Conservation (phyloP, 1,284 basidiomycete species). For the Boletellus sp. region DNA sequence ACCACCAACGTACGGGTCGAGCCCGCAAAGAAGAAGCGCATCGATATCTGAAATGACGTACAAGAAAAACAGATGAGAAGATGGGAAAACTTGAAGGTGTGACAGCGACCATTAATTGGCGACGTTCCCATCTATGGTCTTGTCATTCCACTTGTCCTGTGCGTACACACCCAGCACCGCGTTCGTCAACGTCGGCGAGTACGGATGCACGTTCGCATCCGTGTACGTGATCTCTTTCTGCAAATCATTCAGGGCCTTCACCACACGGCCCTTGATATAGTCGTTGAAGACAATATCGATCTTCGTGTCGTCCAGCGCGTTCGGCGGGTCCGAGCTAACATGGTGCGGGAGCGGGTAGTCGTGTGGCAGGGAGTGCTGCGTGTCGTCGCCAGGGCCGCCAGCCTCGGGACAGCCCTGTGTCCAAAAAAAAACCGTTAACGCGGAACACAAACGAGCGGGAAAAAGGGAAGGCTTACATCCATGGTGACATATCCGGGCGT, state of each 20-base stretch:
- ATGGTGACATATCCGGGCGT: conserved; percentile 71
- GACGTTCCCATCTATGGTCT: too few relatives aligned
- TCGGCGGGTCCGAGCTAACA: conserved; percentile 54
- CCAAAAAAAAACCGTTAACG: too few relatives aligned
- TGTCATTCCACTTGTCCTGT: conserved; percentile 51
- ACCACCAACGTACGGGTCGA: too few relatives aligned
- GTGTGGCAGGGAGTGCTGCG: conserved; percentile 53
- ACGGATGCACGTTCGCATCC: conserved; percentile 45
- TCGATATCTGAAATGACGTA: too few relatives aligned
- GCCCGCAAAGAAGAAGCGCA: too few relatives aligned
- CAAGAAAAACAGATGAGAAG: too few relatives aligned
- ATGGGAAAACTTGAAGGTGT: too few relatives aligned
- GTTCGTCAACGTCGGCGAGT: conserved; percentile 49
- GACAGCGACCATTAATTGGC: too few relatives aligned
- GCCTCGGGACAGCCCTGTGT: conserved; percentile 52
- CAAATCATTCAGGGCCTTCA: conserved; percentile 52
- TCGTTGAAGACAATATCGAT: conserved; percentile 71
- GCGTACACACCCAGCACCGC: conserved; percentile 61
- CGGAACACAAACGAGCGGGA: too few relatives aligned
- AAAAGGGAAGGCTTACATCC: conserved; percentile 46
- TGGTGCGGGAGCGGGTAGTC: conserved; percentile 55
- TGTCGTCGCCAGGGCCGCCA: conserved; percentile 65
- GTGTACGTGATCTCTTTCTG: conserved; percentile 53
- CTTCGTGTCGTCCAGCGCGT: conserved; percentile 45
- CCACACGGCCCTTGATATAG: conserved; percentile 55